Evolutionary conservation across 2,329 filamentous ascomycete species (phyloP).

Genomic region (Paraphaeosphaeria minitans): DNA sequence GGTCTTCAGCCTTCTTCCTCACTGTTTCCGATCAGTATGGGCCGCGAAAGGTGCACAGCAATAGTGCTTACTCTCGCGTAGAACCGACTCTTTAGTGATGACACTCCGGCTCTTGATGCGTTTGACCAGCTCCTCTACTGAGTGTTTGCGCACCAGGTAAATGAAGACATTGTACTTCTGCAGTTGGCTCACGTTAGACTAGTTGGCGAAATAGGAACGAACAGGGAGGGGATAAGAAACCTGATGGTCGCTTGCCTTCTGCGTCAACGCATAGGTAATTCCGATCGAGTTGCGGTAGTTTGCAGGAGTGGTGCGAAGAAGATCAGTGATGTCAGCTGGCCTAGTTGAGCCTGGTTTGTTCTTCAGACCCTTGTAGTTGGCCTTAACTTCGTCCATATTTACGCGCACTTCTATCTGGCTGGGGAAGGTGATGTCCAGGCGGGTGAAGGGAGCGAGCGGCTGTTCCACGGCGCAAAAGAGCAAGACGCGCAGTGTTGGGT

Average conservation of each 20-base stretch:
- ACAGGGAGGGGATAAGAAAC: slow-evolving; percentile 26
- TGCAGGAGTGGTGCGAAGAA: slow-evolving; percentile 69
- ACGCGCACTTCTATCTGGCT: slow-evolving; percentile 91
- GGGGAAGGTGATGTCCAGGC: slow-evolving; percentile 80
- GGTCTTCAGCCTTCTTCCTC: slow-evolving; percentile 78
- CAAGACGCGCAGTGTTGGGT: slow-evolving; percentile 73
- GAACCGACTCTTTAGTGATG: slow-evolving; percentile 79
- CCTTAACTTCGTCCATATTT: slow-evolving; percentile 85
- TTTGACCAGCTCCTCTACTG: slow-evolving; percentile 72
- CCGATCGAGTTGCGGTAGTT: slow-evolving; percentile 77
- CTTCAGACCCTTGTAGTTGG: slow-evolving; percentile 93
- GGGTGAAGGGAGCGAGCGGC: slow-evolving; percentile 33
- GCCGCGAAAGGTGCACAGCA: neutral
- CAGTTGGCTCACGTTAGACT: slow-evolving; percentile 23
- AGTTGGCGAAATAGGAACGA: neutral
- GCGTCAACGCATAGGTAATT: slow-evolving; percentile 90
- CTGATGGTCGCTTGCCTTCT: slow-evolving; percentile 66
- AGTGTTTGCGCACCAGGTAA: slow-evolving; percentile 75
- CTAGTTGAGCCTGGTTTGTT: slow-evolving; percentile 95
- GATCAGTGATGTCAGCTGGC: slow-evolving; percentile 85
- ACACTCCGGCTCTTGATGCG: slow-evolving; percentile 69
- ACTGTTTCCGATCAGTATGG: slow-evolving; percentile 58
- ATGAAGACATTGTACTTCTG: slow-evolving; percentile 63
- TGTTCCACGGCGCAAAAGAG: slow-evolving; percentile 78
- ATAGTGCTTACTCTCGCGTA: slow-evolving; percentile 74